Percentiles rank a stretch among this genome's conserved stretches.
phyloP scores from a whole-genome alignment of 768 basidiomycete genomes.

The Podaxis sp. region DNA sequence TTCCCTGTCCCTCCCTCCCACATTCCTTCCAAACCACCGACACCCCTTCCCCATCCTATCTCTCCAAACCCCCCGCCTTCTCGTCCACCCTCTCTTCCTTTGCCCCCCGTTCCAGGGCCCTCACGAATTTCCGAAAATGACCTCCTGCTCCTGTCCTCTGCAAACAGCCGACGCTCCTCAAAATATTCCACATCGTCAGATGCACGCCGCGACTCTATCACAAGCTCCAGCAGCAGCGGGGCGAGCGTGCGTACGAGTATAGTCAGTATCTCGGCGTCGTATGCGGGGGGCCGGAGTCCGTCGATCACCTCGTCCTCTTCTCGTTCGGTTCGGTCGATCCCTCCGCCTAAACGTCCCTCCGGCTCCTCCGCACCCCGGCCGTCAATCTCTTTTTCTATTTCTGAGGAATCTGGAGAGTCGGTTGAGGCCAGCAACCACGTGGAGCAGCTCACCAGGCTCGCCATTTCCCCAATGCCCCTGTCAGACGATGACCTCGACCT shows the following conservation, averaged over 20 bases:
- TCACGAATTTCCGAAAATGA: conserved; percentile 54
- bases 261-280: not conserved
- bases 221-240: conserved; percentile 20
- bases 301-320: not conserved
- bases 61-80: conserved; percentile 57
- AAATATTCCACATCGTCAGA: conserved; percentile 23
- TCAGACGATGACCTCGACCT: conserved; percentile 31
- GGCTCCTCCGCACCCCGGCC: conserved; percentile 19
- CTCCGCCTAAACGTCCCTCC: conserved; percentile 22
- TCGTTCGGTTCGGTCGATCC: conserved; percentile 17
- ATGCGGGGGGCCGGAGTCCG: conserved; percentile 6
- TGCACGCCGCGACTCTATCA: conserved; percentile 22
- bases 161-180: conserved; percentile 22
- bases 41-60: conserved; percentile 24
- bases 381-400: conserved; percentile 29
- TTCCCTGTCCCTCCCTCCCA: conserved; percentile 44
- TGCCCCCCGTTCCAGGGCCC: conserved; percentile 67
- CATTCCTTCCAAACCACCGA: conserved; percentile 29
- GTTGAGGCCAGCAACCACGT: not conserved
- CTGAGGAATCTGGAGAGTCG: conserved; percentile 19
- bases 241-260: conserved; percentile 6
- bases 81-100: conserved; percentile 53
- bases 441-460: conserved; percentile 21
- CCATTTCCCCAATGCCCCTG: conserved; percentile 27
- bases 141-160: conserved; percentile 37